Percentiles rank a stretch among this genome's conserved stretches.
Conservation (phyloP, 805 yeast species). For the Candida montana region DNA sequence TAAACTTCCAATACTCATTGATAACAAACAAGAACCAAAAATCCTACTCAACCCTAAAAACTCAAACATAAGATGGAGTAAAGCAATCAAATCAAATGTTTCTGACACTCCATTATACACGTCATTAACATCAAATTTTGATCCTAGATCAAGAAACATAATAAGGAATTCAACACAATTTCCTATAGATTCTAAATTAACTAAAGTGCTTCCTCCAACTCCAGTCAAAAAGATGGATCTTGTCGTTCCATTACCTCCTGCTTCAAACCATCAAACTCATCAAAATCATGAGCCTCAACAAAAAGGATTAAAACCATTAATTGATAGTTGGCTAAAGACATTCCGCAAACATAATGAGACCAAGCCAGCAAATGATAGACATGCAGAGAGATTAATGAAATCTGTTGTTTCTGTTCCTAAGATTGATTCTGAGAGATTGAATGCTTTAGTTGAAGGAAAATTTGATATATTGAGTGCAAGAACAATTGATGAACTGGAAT, state of each 20-base stretch:
- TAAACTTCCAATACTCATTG: conserved; percentile 16
- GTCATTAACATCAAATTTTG: conserved; percentile 17
- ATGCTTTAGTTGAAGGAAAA: conserved; percentile 33
- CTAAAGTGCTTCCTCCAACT: conserved; percentile 54
- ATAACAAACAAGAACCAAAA: conserved; percentile 14
- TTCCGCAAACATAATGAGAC: conserved; percentile 13
- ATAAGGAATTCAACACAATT: conserved; percentile 29
- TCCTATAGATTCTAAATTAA: conserved; percentile 41
- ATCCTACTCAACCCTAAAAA: conserved; percentile 22
- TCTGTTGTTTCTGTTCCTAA: conserved; percentile 25
- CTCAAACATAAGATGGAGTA: conserved; percentile 19
- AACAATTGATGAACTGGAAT: conserved; percentile 64
- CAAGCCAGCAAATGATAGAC: conserved; percentile 7
- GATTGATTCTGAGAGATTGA: conserved; percentile 27
- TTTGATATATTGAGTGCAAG: conserved; percentile 66
- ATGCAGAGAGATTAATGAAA: conserved; percentile 22
- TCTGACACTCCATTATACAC: conserved; percentile 16
- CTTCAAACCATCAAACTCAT: conserved; percentile 16
- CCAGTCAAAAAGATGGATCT: conserved; percentile 60
- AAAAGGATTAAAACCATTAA: conserved; percentile 18
- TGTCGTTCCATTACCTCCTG: conserved; percentile 26
- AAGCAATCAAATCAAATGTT: background rate
- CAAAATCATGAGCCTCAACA: conserved; percentile 5
- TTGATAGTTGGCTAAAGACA: conserved; percentile 21
- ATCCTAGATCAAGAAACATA: conserved; percentile 14